Evolutionary conservation across 192 early-diverging fungal species (phyloP), one percentile per base, ranked within the genome.

Genomic region (Piromyces finnis): DNA sequence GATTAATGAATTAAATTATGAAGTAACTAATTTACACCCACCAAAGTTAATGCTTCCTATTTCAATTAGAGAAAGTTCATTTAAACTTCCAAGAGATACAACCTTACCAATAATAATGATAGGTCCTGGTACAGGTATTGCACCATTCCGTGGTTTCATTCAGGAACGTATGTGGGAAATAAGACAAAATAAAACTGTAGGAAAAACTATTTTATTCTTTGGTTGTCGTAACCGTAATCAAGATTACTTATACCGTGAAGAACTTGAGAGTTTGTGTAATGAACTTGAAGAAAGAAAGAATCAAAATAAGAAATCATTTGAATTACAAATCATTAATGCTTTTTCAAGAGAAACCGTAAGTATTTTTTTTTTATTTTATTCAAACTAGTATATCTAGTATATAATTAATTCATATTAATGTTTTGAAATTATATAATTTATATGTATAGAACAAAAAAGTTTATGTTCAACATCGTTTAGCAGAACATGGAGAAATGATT

Each of bases 91-190:
- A n/a, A 84, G 89, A 29, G 92, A 96, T 82, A 83, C 88, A 68
- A 81, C 87, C 13, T 83, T 91, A 16, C 98, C 98, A 26, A 86
- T 99, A 81, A 90, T 99, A 35, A 99, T 99, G 98, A 87, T 99
- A 35, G 98, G 98, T 0, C 98, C 98, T n/a, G 98, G 98, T 77
- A 99, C 98, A 7, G 98, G 98, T 77, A 94, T 99, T 41, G 98
- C 98, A 26, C 98, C 98, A 29, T 98, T 99, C 92, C 91, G 98
- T 77, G 98, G 93, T 7, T 99, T 99, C 82, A 84, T 98, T 16
- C 92, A 93, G 79, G 98, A 99, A 83, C 94, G 98, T 78, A 91
- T 92, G 7, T 82, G 86, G 41, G 79, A 83, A 77, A 86, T 89
- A 7, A 78, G 80, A 26, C 30, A 81, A 27, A 78, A 77, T 78